Percentiles rank a stretch among this genome's conserved stretches.
phyloP scores from a whole-genome alignment of 352 stramenopile genomes.

The Phytophthora megakarya region DNA sequence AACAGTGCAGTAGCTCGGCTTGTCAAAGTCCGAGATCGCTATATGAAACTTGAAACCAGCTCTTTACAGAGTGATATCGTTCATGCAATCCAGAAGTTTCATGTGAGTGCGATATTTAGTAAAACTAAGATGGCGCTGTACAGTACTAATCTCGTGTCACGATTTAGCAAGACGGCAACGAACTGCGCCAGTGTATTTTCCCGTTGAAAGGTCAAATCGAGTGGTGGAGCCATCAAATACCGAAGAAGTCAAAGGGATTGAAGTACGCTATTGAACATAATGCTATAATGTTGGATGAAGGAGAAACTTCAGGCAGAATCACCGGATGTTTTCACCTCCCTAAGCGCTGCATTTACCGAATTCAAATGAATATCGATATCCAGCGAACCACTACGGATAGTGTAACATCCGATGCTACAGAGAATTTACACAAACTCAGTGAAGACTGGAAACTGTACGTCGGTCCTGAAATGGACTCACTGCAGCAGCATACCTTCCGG shows the following conservation, averaged over 20 bases:
- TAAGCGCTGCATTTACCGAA: conserved; percentile 55
- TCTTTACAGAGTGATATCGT: conserved; percentile 51
- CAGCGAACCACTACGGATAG: background rate
- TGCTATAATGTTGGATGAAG: conserved; percentile 26
- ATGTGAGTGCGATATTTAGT: conserved; percentile 37
- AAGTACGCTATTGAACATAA: conserved; percentile 23
- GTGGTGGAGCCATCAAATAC: conserved; percentile 62
- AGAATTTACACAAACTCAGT: conserved; percentile 3
- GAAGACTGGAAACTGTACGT: conserved; percentile 51
- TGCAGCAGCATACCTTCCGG: conserved; percentile 51
- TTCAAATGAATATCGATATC: conserved; percentile 38
- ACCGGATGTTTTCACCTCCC: conserved; percentile 52
- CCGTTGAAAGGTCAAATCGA: conserved; percentile 62
- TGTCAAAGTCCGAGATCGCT: conserved; percentile 52
- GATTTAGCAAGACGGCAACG: conserved; percentile 55
- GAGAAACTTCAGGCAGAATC: conserved; percentile 30
- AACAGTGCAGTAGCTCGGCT: conserved; percentile 62
- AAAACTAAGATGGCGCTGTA: background rate
- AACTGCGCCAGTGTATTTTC: conserved; percentile 60
- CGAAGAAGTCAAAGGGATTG: conserved; percentile 46
- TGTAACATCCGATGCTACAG: background rate
- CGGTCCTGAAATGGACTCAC: conserved; percentile 60
- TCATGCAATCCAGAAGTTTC: conserved; percentile 39
- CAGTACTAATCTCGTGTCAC: background rate
- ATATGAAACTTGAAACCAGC: conserved; percentile 56